Conservation (phyloP, 2,329 filamentous ascomycete species). For the Ascochyta clinopodiicola region DNA sequence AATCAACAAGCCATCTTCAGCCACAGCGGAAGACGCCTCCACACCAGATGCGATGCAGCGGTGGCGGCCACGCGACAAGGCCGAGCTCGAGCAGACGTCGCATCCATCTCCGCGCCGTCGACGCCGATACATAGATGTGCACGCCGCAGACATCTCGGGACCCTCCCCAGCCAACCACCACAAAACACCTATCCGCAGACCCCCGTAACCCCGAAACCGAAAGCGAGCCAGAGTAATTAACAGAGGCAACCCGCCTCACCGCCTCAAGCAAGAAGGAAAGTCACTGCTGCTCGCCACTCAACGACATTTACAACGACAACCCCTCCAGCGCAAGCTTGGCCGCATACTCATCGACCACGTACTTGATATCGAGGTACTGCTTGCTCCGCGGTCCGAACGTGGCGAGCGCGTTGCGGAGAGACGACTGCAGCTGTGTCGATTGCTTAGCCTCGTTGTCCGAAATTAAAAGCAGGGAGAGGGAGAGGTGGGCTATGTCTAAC, state of each 20-base stretch:
- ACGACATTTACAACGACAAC: neutral
- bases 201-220: neutral
- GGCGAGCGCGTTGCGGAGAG: slow-evolving; percentile 42
- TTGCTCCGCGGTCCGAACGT: slow-evolving; percentile 42
- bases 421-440: slow-evolving; percentile 38
- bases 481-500: neutral
- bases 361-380: slow-evolving; percentile 41
- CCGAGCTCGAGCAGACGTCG: neutral
- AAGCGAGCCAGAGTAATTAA: neutral
- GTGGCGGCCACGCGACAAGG: neutral
- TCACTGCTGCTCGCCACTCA: neutral
- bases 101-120: neutral
- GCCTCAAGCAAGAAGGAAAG: too few species aligned
- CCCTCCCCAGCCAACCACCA: too few species aligned
- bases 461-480: neutral
- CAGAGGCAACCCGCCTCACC: too few species aligned
- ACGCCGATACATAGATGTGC: too few species aligned
- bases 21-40: neutral
- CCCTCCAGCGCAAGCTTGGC: slow-evolving; percentile 32
- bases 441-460: neutral
- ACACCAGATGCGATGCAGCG: neutral
- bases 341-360: slow-evolving; percentile 41
- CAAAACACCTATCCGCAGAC: too few species aligned
- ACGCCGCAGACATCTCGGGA: neutral
- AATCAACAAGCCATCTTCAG: neutral